These are phyloP conservation scores for Aschersonia sp. DNA, from an alignment of 2,329 filamentous ascomycete species.

Conservation along the genomic window DNA sequence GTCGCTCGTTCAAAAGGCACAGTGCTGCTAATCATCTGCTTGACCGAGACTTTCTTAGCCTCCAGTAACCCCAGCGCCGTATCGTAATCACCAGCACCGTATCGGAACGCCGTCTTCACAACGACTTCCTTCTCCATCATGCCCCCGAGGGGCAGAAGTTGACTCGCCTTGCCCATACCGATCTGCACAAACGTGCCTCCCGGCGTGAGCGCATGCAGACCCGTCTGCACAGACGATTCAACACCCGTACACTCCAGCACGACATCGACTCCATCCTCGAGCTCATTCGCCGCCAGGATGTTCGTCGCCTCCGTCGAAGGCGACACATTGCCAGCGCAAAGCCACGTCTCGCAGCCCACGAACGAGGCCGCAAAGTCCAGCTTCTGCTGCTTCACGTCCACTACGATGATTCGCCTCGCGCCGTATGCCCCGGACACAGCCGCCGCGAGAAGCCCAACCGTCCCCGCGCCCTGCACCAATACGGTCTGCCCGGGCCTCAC, in stretches of 20 bases:
- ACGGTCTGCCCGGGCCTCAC: constrained; percentile 5
- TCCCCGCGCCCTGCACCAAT: constrained; percentile 11
- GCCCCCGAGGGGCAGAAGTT: constrained; percentile 31
- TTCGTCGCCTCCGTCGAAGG: constrained; percentile 6
- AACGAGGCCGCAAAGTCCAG: constrained; percentile 7
- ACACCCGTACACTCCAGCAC: constrained; percentile 9
- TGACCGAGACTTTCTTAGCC: neutral
- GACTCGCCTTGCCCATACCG: constrained; percentile 43
- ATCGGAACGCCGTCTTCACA: constrained; percentile 32
- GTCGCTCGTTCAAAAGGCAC: constrained; percentile 5
- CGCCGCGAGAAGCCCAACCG: constrained; percentile 3
- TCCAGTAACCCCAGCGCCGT: constrained; percentile 4
- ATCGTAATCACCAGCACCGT: constrained; percentile 18
- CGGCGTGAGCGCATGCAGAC: constrained; percentile 19
- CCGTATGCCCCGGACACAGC: constrained; percentile 11
- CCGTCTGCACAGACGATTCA: constrained; percentile 7
- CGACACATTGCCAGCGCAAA: neutral
- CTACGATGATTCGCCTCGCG: constrained; percentile 5
- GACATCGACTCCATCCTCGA: constrained; percentile 3
- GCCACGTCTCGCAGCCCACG: neutral
- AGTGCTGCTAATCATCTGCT: constrained; percentile 4
- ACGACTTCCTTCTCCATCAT: constrained; percentile 29
- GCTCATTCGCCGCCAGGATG: neutral
- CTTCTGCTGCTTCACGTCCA: constrained; percentile 13
- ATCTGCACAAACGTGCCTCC: constrained; percentile 41